Evolutionary conservation across 1,284 basidiomycete species (phyloP), one percentile per base, ranked within the genome.

Genomic region (Bondarzewia mesenterica): DNA sequence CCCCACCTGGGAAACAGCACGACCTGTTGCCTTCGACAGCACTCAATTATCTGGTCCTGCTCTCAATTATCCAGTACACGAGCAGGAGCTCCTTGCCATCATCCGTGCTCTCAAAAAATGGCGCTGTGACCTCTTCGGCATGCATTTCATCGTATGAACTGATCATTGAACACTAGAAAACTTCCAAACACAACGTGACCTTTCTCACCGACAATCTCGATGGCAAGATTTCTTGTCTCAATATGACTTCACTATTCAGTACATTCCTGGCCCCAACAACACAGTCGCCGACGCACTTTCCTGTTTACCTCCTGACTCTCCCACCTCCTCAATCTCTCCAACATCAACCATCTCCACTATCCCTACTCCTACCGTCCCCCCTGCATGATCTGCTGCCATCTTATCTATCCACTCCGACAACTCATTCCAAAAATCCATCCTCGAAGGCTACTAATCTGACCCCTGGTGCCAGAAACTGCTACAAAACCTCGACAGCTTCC

Each of bases 161-260:
- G 70, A 77, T 50, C 74, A 77, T 47, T 41, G 14, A 52, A 44
- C 47, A 2, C 47, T 49, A 12, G 42, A 71, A 38, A 61, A 67
- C 45, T 71, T 76, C 40, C 3, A 54, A 0, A 52, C 51, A 0
- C 71, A 76, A 39, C 44, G 52, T 1, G 57, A 69, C 4, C 56
- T 75, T 0, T 71, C 66, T 0, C 39, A 25, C 2, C 40, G 39
- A 4, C 73, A 75, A 50, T 55, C 57, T 0, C 54, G 60, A 0
- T 76, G 72, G 71, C 56, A 62, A 46, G 66, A 72, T 40, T 57
- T 61, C 12, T 27, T 75, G 3, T 45, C 58, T 0, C 61, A 72
- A 21, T 74, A 62, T 39, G 62, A 71, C 32, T 62, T 60, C 27
- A 44, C 56, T 0, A 66, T 73, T 16, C 42, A 53, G 0, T 73